Base-by-base conservation (phyloP, 345 rosid genomes). In the Clarkia xantiana region DNA sequence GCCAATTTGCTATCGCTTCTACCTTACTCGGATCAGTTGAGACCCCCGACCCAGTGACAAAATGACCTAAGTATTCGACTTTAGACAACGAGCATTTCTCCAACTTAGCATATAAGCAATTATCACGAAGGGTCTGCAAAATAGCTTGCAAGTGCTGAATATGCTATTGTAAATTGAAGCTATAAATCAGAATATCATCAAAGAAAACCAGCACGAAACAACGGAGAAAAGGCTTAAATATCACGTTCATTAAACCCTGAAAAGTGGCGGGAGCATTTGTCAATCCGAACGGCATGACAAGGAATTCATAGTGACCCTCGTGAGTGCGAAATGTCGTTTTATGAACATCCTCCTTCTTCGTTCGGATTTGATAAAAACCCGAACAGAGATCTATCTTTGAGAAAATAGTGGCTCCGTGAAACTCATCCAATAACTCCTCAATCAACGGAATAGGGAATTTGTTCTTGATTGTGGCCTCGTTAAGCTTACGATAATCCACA, bases 261-360 rank as follows among this genome's bases (percentile, higher is more conserved):
- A 51, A 51, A 6, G 54, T 51, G 54, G 54, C 10, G 0, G 54
- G 54, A 1, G 42, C 53, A 29, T 51, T 51, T 14, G 54, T 51
- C 11, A 29, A 11, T 0, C 54, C 54, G 9, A 51, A 49, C 5
- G 15, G 52, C 52, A 23, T 49, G 3, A 49, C 52, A 9, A 49
- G 11, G 39, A 49, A 49, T 25, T 49, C 52, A n/a, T 49, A 49
- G 1, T 18, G 15, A 0, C 52, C 52, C 2, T 18, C 29, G 8
- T 51, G 43, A 6, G 54, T 51, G 10, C 42, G 20, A n/a, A 51
- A 51, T 1, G 54, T 18, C 8, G 18, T 51, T 11, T 51, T 29
- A 4, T 9, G 20, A 6, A n/a, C 25, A 29, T 51, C 54, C 1
- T 14, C 43, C 9, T 13, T 10, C 9, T 9, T 25, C 9, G 25